phyloP scores from a whole-genome alignment of 2,329 filamentous ascomycete species.

The Venturia pyrina region DNA sequence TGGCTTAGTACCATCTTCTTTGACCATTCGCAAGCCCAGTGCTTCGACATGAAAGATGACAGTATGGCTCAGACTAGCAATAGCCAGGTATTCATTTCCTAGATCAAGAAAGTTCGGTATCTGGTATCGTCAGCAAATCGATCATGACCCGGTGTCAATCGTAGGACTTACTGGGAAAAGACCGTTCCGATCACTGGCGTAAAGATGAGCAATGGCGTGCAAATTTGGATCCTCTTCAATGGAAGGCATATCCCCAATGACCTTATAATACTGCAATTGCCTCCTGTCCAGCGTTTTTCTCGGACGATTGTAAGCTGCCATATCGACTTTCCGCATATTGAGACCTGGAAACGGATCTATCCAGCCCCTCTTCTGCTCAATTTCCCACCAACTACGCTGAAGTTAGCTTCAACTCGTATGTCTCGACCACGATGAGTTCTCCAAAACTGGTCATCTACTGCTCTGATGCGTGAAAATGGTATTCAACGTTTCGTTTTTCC shows the following conservation, averaged over 20 bases:
- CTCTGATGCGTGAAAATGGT: neutral
- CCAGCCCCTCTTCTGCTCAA: constrained; percentile 5
- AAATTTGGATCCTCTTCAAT: constrained; percentile 33
- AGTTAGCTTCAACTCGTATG: constrained; percentile 14
- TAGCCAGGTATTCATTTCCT: constrained; percentile 20
- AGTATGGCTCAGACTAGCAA: constrained; percentile 24
- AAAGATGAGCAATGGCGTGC: constrained; percentile 48
- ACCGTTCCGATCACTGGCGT: constrained; percentile 44
- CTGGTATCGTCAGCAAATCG: neutral
- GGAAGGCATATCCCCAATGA: constrained; percentile 28
- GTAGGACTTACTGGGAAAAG: constrained; percentile 8
- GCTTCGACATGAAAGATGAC: constrained; percentile 25
- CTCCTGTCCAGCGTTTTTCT: constrained; percentile 27
- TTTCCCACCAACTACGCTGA: constrained; percentile 10
- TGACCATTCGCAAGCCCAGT: constrained; percentile 19
- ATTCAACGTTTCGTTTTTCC: neutral
- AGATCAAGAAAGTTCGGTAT: constrained; percentile 16
- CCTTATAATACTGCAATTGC: constrained; percentile 36
- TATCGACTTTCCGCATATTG: constrained; percentile 43
- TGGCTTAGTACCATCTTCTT: constrained; percentile 19
- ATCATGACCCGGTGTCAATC: neutral
- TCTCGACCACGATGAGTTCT: too few relatives aligned
- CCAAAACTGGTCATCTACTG: too few relatives aligned
- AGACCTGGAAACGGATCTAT: constrained; percentile 29
- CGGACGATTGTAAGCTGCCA: constrained; percentile 36